Conservation (phyloP, 768 basidiomycete species). For the Termitomyces sp. region DNA sequence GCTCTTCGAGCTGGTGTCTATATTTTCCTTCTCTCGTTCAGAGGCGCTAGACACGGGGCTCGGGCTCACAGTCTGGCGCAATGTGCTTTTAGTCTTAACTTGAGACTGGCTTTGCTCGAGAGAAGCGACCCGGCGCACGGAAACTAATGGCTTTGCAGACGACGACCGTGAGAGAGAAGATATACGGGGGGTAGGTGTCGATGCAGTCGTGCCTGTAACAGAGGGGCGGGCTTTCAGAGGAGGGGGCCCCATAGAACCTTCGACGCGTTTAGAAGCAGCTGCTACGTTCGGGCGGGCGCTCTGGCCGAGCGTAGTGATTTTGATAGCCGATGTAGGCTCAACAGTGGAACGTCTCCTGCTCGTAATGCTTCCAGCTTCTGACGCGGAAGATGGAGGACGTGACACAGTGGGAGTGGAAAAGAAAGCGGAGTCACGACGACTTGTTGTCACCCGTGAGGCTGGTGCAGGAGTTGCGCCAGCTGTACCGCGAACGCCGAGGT, state of each 20-base stretch:
- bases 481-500: conserved; percentile 49
- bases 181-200: conserved; percentile 29
- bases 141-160: conserved; percentile 27
- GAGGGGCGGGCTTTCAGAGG: conserved; percentile 33
- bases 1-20: conserved; percentile 25
- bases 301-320: conserved; percentile 39
- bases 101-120: conserved; percentile 23
- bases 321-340: conserved; percentile 27
- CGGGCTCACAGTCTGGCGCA: conserved; percentile 26
- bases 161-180: conserved; percentile 32
- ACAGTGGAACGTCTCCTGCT: conserved; percentile 28
- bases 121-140: conserved; percentile 29
- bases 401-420: conserved; percentile 47
- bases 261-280: conserved; percentile 20
- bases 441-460: conserved; percentile 28
- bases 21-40: conserved; percentile 57
- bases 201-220: conserved; percentile 26
- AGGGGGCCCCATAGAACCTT: conserved; percentile 51
- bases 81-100: conserved; percentile 23
- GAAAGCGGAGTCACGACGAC: conserved; percentile 52
- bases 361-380: conserved; percentile 39
- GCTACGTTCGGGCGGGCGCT: conserved; percentile 42
- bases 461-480: conserved; percentile 53
- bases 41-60: conserved; percentile 34
- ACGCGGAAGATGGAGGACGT: conserved; percentile 53